Percentiles rank a stretch among this genome's conserved stretches.
Conservation (phyloP, 2,329 filamentous ascomycete species). For the Penicillium sp. region DNA sequence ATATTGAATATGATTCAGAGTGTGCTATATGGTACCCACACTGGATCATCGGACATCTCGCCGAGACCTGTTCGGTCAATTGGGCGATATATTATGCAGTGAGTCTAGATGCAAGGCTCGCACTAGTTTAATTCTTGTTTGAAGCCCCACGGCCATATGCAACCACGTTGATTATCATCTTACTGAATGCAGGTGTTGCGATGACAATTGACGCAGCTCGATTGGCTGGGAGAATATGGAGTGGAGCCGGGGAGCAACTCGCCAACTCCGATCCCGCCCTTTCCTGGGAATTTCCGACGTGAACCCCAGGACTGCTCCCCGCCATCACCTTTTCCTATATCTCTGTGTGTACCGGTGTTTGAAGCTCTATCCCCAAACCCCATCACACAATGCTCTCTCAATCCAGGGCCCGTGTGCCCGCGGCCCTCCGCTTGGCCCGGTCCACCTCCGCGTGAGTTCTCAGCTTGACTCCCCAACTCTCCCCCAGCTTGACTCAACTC, state of each 20-base stretch:
- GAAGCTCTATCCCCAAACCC: conserved; percentile 8
- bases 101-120: neutral
- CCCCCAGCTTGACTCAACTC: neutral
- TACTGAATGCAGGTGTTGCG: neutral
- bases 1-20: too few relatives aligned
- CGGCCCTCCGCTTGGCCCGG: conserved; percentile 30
- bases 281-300: conserved; percentile 18
- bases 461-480: neutral
- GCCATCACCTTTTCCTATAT: conserved; percentile 11
- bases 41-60: neutral
- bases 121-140: too few relatives aligned
- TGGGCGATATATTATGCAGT: neutral
- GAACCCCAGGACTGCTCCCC: conserved; percentile 4
- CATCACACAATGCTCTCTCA: conserved; percentile 27
- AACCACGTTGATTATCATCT: too few relatives aligned
- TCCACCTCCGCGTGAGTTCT: conserved; percentile 23
- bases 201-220: conserved; percentile 20
- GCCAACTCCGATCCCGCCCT: conserved; percentile 20
- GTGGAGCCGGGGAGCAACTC: conserved; percentile 23
- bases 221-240: conserved; percentile 8
- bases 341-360: conserved; percentile 10
- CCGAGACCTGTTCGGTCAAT: neutral
- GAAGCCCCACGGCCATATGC: too few relatives aligned
- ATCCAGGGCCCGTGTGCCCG: conserved; percentile 31
- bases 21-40: neutral